Evolutionary conservation across 768 basidiomycete genomes (phyloP), one percentile per base, ranked within the genome.

Genomic region (Tubosaeta sp.): DNA sequence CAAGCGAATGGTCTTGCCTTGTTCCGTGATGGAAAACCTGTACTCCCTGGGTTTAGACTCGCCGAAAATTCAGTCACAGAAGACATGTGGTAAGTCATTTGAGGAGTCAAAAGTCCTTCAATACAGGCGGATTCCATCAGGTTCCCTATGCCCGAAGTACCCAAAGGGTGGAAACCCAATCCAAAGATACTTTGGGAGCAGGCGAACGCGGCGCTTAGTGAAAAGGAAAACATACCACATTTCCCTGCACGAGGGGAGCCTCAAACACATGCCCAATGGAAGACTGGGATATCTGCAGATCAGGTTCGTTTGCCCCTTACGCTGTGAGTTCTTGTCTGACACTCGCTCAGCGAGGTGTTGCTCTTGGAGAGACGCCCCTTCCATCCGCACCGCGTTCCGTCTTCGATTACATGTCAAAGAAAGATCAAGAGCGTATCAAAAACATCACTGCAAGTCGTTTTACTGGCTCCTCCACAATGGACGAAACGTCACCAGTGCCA

Each of bases 331-430:
- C 11, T 9, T 5, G 37, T 46, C 53, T 56, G 7, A 71, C n/a
- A 38, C 29, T 42, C 12, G 25, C 29, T 29, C 56, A 97, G 94
- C 81, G 97, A 46, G 95, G 93, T 26, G 71, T 78, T 1, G 74
- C 88, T 17, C 75, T 98, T 0, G 95, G 95, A 49, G 97, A 98
- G 70, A 81, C 81, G 10, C 83, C 83, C 11, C 74, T 90, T 11
- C 77, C 84, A 12, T 71, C 83, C 4, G 80, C 78, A 13, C 81
- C 88, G 2, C 83, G 83, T 11, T 97, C 95, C 0, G 82, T 99
- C 14, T 97, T 95, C 66, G 95, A 98, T 42, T 98, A 85, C 65
- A 83, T 98, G 66, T 95, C 97, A 0, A 82, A 87, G 57, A 95
- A 94, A 62, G 92, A 95, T 61, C 81, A 84, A 51, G 94, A 97